A percentile compares a stretch with the other conserved stretches of the same genome.
Evolutionary conservation across 2,329 filamentous ascomycete species (phyloP).

Genomic region (Botrytis sinoallii): DNA sequence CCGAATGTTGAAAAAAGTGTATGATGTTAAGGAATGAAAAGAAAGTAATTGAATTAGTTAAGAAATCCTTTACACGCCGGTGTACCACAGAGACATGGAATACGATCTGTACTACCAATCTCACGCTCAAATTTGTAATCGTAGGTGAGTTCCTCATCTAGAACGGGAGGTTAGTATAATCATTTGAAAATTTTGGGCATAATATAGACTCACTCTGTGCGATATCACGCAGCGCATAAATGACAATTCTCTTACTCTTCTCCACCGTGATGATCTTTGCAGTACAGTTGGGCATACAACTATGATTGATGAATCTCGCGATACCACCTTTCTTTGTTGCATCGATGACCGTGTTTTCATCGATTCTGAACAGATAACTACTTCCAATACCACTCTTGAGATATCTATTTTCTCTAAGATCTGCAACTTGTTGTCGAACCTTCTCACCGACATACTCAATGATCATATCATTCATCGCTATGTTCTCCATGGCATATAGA

Average conservation of each 20-base stretch:
- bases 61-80: constrained; percentile 98
- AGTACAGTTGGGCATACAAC: constrained; percentile 96
- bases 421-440: constrained; percentile 94
- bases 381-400: constrained; percentile 95
- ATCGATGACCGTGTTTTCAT: constrained; percentile 96
- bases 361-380: constrained; percentile 96
- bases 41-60: constrained; percentile 68
- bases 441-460: constrained; percentile 99
- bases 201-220: constrained; percentile 71
- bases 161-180: constrained; percentile 25
- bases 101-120: constrained; percentile 88
- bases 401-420: constrained; percentile 88
- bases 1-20: constrained; percentile 16
- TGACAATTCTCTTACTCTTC: constrained; percentile 96
- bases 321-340: constrained; percentile 98
- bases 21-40: constrained; percentile 13
- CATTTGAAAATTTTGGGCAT: not conserved
- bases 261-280: constrained; percentile 99
- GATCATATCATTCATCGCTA: constrained; percentile 97
- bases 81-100: constrained; percentile 95
- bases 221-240: constrained; percentile 95
- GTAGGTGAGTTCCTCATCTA: constrained; percentile 98
- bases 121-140: constrained; percentile 99
- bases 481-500: constrained; percentile 95
- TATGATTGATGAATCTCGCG: constrained; percentile 97